These are phyloP conservation scores for Fusarium sp. DNA, from an alignment of 2,329 filamentous ascomycete species.

Conservation along the genomic window DNA sequence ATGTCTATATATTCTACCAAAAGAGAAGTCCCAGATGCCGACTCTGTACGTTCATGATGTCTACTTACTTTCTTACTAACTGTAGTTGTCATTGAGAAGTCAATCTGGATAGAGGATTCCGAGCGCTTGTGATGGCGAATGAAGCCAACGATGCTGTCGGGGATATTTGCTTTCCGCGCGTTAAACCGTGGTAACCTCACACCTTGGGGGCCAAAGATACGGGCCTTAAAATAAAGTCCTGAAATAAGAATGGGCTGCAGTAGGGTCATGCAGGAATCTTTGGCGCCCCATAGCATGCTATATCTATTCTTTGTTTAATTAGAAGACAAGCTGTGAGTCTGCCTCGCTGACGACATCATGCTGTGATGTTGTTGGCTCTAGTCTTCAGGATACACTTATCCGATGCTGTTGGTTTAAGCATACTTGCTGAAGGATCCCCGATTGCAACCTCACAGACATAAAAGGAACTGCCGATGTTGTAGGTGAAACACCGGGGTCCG, in stretches of 20 bases:
- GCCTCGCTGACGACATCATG: neutral
- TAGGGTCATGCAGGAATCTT: neutral
- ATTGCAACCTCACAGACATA: neutral
- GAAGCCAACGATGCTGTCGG: too few relatives aligned
- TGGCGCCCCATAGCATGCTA: neutral
- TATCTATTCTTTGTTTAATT: neutral
- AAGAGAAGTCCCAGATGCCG: too few relatives aligned
- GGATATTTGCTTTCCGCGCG: neutral
- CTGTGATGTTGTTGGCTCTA: neutral
- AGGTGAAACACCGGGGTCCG: neutral
- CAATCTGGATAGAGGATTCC: too few relatives aligned
- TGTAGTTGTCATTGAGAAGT: too few relatives aligned
- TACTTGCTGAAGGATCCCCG: neutral
- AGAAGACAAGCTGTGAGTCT: neutral
- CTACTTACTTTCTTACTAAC: neutral
- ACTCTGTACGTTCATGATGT: neutral
- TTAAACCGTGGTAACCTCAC: neutral
- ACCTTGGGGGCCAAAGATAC: neutral
- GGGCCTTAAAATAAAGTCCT: neutral
- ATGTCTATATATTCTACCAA: too few relatives aligned
- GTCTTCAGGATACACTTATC: neutral
- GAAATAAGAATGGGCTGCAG: neutral
- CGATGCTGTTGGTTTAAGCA: conserved; percentile 6
- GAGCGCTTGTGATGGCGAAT: neutral
- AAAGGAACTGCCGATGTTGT: neutral